A percentile compares a stretch with the other conserved stretches of the same genome.
Conservation (phyloP, 2,329 filamentous ascomycete species). For the Conoideocrella luteorostrata region DNA sequence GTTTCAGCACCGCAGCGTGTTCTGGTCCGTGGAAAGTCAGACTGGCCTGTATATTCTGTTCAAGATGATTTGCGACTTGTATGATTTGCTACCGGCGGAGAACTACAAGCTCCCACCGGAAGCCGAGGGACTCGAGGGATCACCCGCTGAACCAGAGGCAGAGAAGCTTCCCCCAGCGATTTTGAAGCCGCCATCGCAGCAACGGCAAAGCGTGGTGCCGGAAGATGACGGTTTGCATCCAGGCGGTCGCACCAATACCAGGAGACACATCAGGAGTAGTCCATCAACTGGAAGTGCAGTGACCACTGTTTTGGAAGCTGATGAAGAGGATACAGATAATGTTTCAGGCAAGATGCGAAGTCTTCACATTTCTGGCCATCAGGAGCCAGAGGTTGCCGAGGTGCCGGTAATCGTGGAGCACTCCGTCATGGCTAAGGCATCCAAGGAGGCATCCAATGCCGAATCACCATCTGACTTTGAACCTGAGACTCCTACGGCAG, state of each 20-base stretch:
- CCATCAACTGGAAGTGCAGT: conserved; percentile 74
- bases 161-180: conserved; percentile 28
- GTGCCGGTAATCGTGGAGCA: conserved; percentile 36
- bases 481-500: not conserved
- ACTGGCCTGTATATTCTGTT: conserved; percentile 95
- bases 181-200: conserved; percentile 27
- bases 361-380: conserved; percentile 44
- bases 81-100: conserved; percentile 81
- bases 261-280: conserved; percentile 73
- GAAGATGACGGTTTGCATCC: conserved; percentile 47
- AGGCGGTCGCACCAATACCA: conserved; percentile 61
- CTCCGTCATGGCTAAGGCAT: conserved; percentile 18
- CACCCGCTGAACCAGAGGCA: conserved; percentile 34
- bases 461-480: not conserved
- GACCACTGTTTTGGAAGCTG: conserved; percentile 74
- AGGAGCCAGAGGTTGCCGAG: conserved; percentile 33
- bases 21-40: conserved; percentile 86
- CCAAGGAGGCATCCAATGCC: conserved; percentile 8
- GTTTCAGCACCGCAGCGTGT: conserved; percentile 94
- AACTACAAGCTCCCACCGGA: conserved; percentile 94
- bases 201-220: conserved; percentile 22
- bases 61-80: conserved; percentile 92
- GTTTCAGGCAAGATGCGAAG: conserved; percentile 39
- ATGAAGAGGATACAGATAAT: conserved; percentile 61
- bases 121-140: conserved; percentile 72